phyloP scores from a whole-genome alignment of 768 basidiomycete species.

The Pulveroboletus sp. region DNA sequence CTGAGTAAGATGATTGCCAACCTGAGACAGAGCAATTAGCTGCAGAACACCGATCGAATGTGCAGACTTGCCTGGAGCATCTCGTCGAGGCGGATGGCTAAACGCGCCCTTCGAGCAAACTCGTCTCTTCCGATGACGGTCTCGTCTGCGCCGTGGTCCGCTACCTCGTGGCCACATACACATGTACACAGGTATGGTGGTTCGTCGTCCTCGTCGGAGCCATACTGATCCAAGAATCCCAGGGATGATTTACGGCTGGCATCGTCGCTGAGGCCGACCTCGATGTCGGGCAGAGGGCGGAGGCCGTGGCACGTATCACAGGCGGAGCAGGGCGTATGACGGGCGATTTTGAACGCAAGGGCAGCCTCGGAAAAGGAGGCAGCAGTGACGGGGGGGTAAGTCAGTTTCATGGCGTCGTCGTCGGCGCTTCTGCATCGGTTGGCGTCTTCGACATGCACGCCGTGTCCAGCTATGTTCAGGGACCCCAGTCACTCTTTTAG shows the following conservation, averaged over 20 bases:
- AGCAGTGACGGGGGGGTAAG: conserved; percentile 64
- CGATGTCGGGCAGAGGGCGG: conserved; percentile 56
- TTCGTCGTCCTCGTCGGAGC: conserved; percentile 67
- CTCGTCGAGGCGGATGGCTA: conserved; percentile 81
- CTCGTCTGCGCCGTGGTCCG: conserved; percentile 66
- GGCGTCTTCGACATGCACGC: not conserved
- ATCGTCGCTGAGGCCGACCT: conserved; percentile 56
- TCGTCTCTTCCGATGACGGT: conserved; percentile 55
- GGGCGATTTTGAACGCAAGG: conserved; percentile 74
- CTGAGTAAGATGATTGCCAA: conserved; percentile 19
- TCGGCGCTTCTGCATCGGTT: not conserved
- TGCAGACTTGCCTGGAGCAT: conserved; percentile 59
- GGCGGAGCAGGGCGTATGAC: conserved; percentile 68
- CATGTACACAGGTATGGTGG: conserved; percentile 59
- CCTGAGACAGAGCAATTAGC: conserved; percentile 17
- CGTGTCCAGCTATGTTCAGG: too few species aligned
- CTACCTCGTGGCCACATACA: conserved; percentile 64
- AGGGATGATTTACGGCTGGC: conserved; percentile 43
- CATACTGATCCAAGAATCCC: conserved; percentile 59
- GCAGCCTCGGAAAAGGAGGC: conserved; percentile 47
- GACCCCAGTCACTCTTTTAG: too few species aligned
- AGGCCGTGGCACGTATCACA: conserved; percentile 73
- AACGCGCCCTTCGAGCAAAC: conserved; percentile 67
- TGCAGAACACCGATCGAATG: not conserved
- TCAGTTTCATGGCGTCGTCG: conserved; percentile 49